Percentiles rank a stretch among this genome's conserved stretches.
These are phyloP conservation scores for Lactifluus subvellereus DNA, from an alignment of 768 basidiomycete genomes.

Conservation along the genomic window DNA sequence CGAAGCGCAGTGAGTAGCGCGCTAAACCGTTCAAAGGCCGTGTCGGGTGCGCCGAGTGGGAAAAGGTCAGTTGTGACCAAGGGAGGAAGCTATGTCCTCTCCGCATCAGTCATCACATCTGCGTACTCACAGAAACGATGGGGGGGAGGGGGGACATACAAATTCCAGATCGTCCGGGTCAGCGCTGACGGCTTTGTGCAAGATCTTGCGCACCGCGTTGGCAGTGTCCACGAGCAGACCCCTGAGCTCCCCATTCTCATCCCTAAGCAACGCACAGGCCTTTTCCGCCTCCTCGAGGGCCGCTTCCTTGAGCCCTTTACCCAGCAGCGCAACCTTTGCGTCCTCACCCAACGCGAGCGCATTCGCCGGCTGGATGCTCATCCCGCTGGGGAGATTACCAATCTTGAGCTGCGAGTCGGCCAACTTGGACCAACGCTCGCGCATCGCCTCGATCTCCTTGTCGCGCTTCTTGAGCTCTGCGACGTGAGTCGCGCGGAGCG, in stretches of 20 bases:
- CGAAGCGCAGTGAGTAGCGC: constrained; percentile 28
- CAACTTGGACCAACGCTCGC: constrained; percentile 70
- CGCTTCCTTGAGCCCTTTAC: constrained; percentile 52
- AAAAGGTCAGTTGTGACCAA: constrained; percentile 27
- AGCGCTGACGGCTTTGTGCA: constrained; percentile 40
- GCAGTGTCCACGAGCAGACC: constrained; percentile 54
- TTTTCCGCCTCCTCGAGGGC: constrained; percentile 71
- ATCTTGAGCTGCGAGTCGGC: constrained; percentile 63
- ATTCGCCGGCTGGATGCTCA: constrained; percentile 48
- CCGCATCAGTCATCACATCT: background rate
- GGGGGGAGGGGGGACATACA: constrained; percentile 34
- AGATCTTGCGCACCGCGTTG: constrained; percentile 56
- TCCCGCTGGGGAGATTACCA: constrained; percentile 29
- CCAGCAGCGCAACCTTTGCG: constrained; percentile 37
- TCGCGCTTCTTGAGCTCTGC: constrained; percentile 77
- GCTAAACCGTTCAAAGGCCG: constrained; percentile 28
- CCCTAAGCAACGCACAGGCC: constrained; percentile 51
- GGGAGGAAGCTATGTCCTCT: constrained; percentile 25
- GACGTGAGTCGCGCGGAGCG: constrained; percentile 50
- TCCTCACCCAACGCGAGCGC: constrained; percentile 40
- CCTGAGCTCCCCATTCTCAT: constrained; percentile 60
- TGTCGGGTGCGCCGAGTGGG: constrained; percentile 26
- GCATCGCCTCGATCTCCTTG: constrained; percentile 67
- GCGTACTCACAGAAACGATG: constrained; percentile 21
- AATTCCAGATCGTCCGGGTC: constrained; percentile 42